Base-by-base conservation (phyloP, 257 asterid genomes). In the Ilex aquifolium region DNA sequence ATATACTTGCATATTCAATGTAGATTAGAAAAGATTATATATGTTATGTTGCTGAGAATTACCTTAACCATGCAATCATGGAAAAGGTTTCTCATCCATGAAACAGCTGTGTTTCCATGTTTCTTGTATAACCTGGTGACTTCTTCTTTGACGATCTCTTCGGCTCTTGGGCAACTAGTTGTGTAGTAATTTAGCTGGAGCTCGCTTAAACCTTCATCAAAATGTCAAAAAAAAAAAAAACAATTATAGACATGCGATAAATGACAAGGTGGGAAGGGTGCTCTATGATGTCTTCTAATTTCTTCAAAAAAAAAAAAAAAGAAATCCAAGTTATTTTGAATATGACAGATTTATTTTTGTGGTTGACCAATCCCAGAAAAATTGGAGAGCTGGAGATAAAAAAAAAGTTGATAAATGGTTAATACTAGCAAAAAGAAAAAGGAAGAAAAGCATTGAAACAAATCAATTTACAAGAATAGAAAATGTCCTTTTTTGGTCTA, bases 1-100 rank as follows among this genome's bases (percentile, higher is more conserved):
- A 15, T 62, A 30, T 40, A 55, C 13, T 62, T 52, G 40, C 48
- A 21, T 21, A 21, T 21, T 49, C 14, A 0, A 49, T 49, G 17
- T 3, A 49, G 14, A 11, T 65, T 29, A 50, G 46, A 17, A 56
- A 60, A 13, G 30, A 58, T 31, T 7, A 10, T 3, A 3, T 13
- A 32, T 31, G 30, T 13, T 9, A 60, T 52, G 5, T 9, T 10
- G 29, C 10, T 15, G 31, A 44, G 16, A 1, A 62, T 14, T 44
- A 81, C 98, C 95, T 84, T 75, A 62, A 91, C 92, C 29, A 66
- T 64, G 72, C 98, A 91, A 61, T 88, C 98, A 29, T 91, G 98
- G 78, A 91, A 91, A 68, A 91, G 77, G 67, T 82, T 88, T 73
- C 98, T 73, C 58, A 91, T 49, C 96, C 91, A 88, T 0, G 98